A percentile compares a stretch with the other conserved stretches of the same genome.
Conservation (phyloP, 164 flowering plant species). For the Macadamia integrifolia region DNA sequence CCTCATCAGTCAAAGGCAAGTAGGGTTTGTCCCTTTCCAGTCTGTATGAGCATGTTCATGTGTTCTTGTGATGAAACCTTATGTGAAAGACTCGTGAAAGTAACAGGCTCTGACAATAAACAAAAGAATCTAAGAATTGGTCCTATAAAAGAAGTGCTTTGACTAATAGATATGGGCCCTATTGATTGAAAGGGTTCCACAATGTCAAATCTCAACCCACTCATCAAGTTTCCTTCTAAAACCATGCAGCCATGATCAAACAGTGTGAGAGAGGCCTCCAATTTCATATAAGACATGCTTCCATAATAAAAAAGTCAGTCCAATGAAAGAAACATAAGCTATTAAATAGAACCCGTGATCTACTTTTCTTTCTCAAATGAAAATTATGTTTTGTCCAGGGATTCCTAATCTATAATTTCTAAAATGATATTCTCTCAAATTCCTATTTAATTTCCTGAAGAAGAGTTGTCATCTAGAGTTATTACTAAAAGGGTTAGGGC, state of each 20-base stretch:
- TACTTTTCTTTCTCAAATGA: not conserved
- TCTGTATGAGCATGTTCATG: not conserved
- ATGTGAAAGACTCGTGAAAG: not conserved
- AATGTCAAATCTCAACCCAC: not conserved
- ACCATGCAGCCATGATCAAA: not conserved
- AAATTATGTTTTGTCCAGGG: not conserved
- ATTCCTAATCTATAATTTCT: no score
- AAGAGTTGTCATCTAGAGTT: no score
- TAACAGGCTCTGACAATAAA: not conserved
- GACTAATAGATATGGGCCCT: slow-evolving; percentile 1
- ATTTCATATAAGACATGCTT: no score
- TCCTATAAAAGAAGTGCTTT: not conserved
- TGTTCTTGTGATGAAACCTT: not conserved
- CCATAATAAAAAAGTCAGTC: no score
- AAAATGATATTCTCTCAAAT: no score
- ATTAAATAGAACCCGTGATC: not conserved
- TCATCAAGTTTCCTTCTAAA: not conserved
- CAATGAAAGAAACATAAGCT: not conserved
- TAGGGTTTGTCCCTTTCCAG: no score
- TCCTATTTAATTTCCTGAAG: no score
- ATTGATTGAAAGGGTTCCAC: not conserved
- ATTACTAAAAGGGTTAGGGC: no score
- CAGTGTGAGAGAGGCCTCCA: not conserved
- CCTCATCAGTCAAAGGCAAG: no score
- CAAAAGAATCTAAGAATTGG: not conserved